Evolutionary conservation across 176 grass and related monocot species (phyloP), one percentile per base, ranked within the genome.

Genomic region (Alopecurus myosuroides): DNA sequence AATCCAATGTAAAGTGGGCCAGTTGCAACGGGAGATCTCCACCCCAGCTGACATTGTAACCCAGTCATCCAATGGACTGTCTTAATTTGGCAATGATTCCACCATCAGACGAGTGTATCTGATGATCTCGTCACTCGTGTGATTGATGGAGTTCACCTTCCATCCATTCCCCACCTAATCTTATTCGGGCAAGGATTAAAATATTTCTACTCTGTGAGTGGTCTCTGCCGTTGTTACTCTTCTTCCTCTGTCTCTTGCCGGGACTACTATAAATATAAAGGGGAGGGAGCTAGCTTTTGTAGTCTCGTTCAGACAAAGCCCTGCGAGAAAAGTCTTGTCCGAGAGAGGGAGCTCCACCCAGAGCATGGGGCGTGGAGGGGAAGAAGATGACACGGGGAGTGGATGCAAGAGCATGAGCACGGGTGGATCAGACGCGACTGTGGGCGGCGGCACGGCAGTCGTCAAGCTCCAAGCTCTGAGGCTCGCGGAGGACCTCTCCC

Each of bases 401-500:
- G 52, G 76, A 49, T 73, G 72, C 80, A 90, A 30, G 26, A 53
- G 77, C 42, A 72, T 69, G 61, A 72, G 69, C 36, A 31, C n/a
- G 36, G 51, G 84, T 17, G 85, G 74, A 25, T 88, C 83, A 49
- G 90, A 88, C 34, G 77, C 81, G 12, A 71, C 88, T 63, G 77
- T 85, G 42, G 26, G 15, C 74, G 75, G 79, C 79, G 51, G 79
- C 57, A 55, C 74, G 45, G 75, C 83, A 7, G 84, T 71, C 85
- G 84, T 71, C 85, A 88, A 91, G 70, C 85, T 83, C 6, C 90
- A 94, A 88, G 88, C 84, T 70, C 44, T 97, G 44, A 86, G 95
- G 77, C 63, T 93, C 65, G 90, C 86, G 35, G 95, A 97, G 85
- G 92, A 95, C 85, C 84, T 97, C 53, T 91, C 92, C 20, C 85